A percentile compares a stretch with the other conserved stretches of the same genome.
Evolutionary conservation across 169 alveolate genomes (phyloP).

Genomic region (Cryptosporidium canis): DNA sequence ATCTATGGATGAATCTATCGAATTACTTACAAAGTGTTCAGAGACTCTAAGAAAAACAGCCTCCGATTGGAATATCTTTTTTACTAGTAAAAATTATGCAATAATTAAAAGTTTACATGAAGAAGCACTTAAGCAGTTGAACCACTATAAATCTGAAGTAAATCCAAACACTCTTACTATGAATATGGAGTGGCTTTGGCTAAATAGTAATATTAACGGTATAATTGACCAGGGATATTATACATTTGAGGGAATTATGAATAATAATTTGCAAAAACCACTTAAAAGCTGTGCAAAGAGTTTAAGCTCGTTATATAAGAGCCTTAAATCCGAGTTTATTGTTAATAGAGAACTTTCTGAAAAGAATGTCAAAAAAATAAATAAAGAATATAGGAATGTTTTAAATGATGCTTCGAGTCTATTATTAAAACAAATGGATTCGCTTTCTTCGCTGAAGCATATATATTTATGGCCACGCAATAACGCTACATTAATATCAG

Average conservation of each 20-base stretch:
- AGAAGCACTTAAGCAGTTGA: conserved; percentile 1
- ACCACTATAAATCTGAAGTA: conserved; percentile 4
- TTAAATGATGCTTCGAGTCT: conserved; percentile 21
- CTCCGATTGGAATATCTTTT: conserved; percentile 48
- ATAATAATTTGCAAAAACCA: neutral
- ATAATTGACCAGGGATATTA: neutral
- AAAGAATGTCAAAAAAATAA: neutral
- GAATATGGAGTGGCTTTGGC: conserved; percentile 52
- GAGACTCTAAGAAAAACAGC: conserved; percentile 53
- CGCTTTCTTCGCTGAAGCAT: conserved; percentile 19
- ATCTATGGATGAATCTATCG: conserved; percentile 9
- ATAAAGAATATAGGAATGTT: neutral
- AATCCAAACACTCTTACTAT: neutral
- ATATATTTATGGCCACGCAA: conserved; percentile 64
- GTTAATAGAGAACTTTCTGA: neutral
- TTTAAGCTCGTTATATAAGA: conserved; percentile 17
- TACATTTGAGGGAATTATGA: neutral
- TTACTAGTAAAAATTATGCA: neutral
- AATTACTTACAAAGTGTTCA: conserved; percentile 33
- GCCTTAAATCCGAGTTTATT: neutral
- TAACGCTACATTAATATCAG: conserved; percentile 35
- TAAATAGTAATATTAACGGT: neutral
- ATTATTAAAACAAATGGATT: conserved; percentile 4
- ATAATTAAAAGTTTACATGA: conserved; percentile 27
- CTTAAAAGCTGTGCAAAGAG: conserved; percentile 43